Percentiles rank a stretch among this genome's conserved stretches.
Conservation (phyloP, 2,329 filamentous ascomycete species). For the Aspergillus piperis region DNA sequence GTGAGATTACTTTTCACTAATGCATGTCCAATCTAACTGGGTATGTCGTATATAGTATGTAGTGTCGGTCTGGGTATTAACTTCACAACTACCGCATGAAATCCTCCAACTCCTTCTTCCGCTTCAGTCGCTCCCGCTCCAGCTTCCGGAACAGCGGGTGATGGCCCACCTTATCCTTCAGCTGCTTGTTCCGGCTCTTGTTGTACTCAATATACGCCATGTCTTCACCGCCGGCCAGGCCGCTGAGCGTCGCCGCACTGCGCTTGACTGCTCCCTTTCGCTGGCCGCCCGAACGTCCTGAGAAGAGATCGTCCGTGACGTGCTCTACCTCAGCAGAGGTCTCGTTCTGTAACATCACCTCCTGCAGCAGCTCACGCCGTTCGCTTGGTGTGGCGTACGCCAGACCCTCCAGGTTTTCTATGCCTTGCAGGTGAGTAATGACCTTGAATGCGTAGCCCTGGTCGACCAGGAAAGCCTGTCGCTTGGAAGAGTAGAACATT, state of each 20-base stretch:
- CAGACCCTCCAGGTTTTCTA: constrained; percentile 78
- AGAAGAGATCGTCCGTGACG: constrained; percentile 68
- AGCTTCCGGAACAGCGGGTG: constrained; percentile 68
- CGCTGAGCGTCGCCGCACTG: constrained; percentile 80
- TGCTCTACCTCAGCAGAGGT: constrained; percentile 70
- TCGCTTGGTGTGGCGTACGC: constrained; percentile 78
- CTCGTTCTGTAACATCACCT: constrained; percentile 86
- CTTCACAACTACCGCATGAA: constrained; percentile 19
- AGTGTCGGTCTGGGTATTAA: not conserved
- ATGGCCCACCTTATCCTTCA: constrained; percentile 63
- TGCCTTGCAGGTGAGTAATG: constrained; percentile 90
- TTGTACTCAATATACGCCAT: constrained; percentile 96
- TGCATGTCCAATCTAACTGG: too few species aligned
- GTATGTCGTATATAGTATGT: not conserved
- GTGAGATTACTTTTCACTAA: too few species aligned
- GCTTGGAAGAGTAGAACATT: constrained; percentile 96
- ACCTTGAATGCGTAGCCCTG: constrained; percentile 99
- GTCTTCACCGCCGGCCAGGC: constrained; percentile 86
- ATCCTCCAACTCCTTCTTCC: constrained; percentile 49
- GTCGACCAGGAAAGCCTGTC: constrained; percentile 95
- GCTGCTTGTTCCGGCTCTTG: constrained; percentile 67
- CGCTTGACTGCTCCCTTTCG: constrained; percentile 66
- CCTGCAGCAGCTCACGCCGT: constrained; percentile 80
- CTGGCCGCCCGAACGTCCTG: constrained; percentile 53
- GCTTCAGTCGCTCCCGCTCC: constrained; percentile 61